These are phyloP conservation scores for Ceratobasidium sp. DNA, from an alignment of 1,284 basidiomycete species.

Conservation along the genomic window DNA sequence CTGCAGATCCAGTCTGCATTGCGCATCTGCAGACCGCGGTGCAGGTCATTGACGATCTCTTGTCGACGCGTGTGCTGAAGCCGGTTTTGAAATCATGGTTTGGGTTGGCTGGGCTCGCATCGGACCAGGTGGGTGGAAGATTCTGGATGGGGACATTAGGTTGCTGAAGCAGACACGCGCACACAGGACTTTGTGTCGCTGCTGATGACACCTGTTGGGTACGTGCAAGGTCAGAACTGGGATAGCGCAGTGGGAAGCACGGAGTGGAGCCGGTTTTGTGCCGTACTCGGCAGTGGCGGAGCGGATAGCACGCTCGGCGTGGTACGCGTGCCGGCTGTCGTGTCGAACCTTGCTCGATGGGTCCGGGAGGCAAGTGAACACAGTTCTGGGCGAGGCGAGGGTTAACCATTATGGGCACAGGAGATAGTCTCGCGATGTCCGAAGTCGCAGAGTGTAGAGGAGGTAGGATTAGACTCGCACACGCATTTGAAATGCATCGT, in stretches of 20 bases:
- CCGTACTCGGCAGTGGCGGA: conserved; percentile 33
- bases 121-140: conserved; percentile 54
- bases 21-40: conserved; percentile 71
- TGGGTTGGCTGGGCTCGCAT: conserved; percentile 68
- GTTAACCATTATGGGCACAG: conserved; percentile 51
- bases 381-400: not conserved
- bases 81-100: conserved; percentile 71
- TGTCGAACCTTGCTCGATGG: conserved; percentile 80
- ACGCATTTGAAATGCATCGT: conserved; percentile 37
- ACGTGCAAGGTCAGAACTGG: conserved; percentile 78
- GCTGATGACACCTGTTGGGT: conserved; percentile 58
- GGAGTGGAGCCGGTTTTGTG: conserved; percentile 41
- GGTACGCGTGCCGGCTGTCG: conserved; percentile 51
- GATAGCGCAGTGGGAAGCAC: conserved; percentile 69
- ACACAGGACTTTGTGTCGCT: conserved; percentile 80
- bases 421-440: conserved; percentile 68
- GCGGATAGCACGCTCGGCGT: conserved; percentile 38
- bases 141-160: not conserved
- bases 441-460: conserved; percentile 60
- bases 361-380: conserved; percentile 65
- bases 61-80: conserved; percentile 57
- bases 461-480: conserved; percentile 55
- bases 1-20: conserved; percentile 76
- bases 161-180: not conserved
- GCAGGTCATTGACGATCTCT: conserved; percentile 66